phyloP scores from a whole-genome alignment of 371 early-diverging fungal genomes.

The Dipsacomyces acuminosporus region DNA sequence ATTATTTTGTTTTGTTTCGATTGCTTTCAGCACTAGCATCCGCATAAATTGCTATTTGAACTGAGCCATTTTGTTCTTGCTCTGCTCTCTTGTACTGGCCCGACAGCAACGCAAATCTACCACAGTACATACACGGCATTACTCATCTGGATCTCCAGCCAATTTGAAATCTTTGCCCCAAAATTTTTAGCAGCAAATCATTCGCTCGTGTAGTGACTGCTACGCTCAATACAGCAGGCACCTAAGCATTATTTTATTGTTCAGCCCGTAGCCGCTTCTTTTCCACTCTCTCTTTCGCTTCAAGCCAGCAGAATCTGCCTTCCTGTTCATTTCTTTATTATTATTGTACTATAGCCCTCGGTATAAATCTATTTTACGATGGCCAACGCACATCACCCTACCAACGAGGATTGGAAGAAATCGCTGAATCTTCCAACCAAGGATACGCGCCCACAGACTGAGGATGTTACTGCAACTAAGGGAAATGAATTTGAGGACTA shows the following conservation, averaged over 20 bases:
- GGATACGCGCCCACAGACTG: slow-evolving; percentile 86
- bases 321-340: not conserved
- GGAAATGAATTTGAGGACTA: slow-evolving; percentile 98
- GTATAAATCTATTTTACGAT: slow-evolving; percentile 23
- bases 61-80: no score
- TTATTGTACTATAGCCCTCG: slow-evolving; percentile 31
- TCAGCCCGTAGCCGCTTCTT: not conserved
- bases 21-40: no score
- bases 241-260: slow-evolving; percentile 4
- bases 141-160: no score
- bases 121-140: no score
- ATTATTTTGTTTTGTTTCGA: no score
- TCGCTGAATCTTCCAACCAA: slow-evolving; percentile 66
- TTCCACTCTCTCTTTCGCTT: not conserved
- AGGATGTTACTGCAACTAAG: slow-evolving; percentile 94
- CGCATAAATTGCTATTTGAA: no score
- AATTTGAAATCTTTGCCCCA: no score
- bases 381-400: slow-evolving; percentile 35
- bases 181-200: no score
- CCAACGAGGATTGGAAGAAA: slow-evolving; percentile 63
- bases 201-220: no score
- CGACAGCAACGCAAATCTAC: no score
- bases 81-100: no score
- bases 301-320: not conserved
- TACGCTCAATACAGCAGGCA: slow-evolving; percentile 1